These are phyloP conservation scores for Trichoderma breve DNA, from an alignment of 2,329 filamentous ascomycete genomes.

Conservation along the genomic window DNA sequence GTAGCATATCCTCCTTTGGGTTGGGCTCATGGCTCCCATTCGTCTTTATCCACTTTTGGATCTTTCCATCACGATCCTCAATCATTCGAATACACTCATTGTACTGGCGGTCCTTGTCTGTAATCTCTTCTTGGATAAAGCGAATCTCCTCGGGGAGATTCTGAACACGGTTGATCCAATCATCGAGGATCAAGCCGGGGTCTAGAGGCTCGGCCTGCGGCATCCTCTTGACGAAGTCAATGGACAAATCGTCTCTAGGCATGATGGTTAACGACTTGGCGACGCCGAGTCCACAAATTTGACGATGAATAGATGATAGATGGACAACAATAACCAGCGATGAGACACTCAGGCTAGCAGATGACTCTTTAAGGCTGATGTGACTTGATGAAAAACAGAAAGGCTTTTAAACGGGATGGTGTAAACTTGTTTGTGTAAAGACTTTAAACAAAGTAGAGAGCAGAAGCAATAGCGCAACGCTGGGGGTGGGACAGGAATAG, in stretches of 20 bases:
- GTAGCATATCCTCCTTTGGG: conserved; percentile 70
- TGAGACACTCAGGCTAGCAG: background rate
- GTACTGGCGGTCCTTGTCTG: conserved; percentile 73
- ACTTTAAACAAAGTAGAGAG: background rate
- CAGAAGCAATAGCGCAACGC: background rate
- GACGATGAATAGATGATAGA: conserved; percentile 26
- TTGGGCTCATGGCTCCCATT: conserved; percentile 73
- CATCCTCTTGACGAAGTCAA: conserved; percentile 68
- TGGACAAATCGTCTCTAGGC: conserved; percentile 71
- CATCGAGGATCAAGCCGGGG: conserved; percentile 69
- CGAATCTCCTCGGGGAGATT: conserved; percentile 81
- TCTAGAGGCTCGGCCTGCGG: conserved; percentile 61
- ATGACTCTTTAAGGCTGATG: background rate
- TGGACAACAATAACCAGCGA: background rate
- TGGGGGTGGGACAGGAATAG: conserved; percentile 5
- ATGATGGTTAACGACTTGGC: conserved; percentile 56
- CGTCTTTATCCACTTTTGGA: conserved; percentile 78
- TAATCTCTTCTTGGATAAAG: conserved; percentile 80
- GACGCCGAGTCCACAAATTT: conserved; percentile 29
- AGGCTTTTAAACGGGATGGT: background rate
- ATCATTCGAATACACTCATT: conserved; percentile 67
- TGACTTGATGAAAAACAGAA: background rate
- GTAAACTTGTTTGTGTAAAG: background rate
- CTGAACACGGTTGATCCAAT: conserved; percentile 71
- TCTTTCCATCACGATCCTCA: conserved; percentile 67